Base-by-base conservation (phyloP, 305 asterid species). In the Plantago coronopus region DNA sequence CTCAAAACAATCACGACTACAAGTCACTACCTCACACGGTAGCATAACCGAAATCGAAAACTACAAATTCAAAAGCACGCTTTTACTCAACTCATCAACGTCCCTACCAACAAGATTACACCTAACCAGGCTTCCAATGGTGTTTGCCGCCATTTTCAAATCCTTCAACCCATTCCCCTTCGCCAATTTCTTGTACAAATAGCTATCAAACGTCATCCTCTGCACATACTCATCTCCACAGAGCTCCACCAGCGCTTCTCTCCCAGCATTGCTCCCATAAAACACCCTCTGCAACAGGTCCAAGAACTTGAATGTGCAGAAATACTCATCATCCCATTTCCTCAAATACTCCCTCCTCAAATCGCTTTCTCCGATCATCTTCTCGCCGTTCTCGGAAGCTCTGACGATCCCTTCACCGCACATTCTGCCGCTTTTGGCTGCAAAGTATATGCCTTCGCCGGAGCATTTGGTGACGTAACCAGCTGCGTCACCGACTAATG, bases 391-490 rank as follows among this genome's bases (percentile, higher is more conserved):
- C 21, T 80, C 85, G 0, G 95, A 87, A 1, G 88, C 88, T 34
- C 76, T 72, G 20, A 82, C 87, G 2, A 87, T 82, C 0, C 83
- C 95, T 58, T 87, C 90, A 2, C 94, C 94, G 51, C 95, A 87
- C 72, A 87, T 82, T 31, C 94, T 61, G 14, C 95, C 95, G 62
- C 90, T 84, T 74, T 77, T 87, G 1, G 94, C 95, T 0, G 94
- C 95, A 44, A 87, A 87, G 64, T 87, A 87, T 42, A 87, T 87
- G 31, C 95, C 95, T 57, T 87, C 95, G 9, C 94, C 95, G 2
- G 94, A 80, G 68, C 95, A 87, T 70, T 87, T 87, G 2, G 95
- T 87, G 46, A 87, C 95, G 51, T 87, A 87, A 6, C 95, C 95
- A 0, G 95, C 94, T 6, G 95, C 95, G 47, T 87, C 90, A 3